These are phyloP conservation scores for Termitomyces sp. DNA, from an alignment of 768 basidiomycete genomes.

Conservation along the genomic window DNA sequence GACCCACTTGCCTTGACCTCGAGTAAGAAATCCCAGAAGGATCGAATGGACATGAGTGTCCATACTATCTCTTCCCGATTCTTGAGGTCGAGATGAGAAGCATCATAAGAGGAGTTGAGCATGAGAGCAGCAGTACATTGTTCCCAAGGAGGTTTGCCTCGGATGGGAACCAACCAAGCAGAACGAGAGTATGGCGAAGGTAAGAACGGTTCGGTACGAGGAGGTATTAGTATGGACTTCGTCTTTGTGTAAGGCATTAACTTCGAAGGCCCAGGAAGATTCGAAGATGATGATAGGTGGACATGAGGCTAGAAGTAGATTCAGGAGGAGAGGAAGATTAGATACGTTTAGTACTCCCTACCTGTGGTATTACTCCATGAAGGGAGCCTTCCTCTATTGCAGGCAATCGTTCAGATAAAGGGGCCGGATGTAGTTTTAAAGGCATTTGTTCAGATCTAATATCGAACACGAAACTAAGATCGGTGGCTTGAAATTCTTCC, in stretches of 20 bases:
- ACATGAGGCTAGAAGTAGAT: constrained; percentile 33
- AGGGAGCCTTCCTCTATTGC: constrained; percentile 32
- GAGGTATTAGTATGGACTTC: constrained; percentile 35
- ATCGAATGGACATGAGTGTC: constrained; percentile 40
- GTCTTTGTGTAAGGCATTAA: constrained; percentile 33
- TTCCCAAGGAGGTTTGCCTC: constrained; percentile 51
- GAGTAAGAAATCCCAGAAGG: constrained; percentile 53
- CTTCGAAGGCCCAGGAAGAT: constrained; percentile 20
- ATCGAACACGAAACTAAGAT: constrained; percentile 22
- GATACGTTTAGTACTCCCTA: constrained; percentile 27
- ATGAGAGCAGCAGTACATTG: constrained; percentile 42
- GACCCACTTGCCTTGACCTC: constrained; percentile 33
- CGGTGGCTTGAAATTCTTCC: constrained; percentile 42
- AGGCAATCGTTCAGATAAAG: not conserved
- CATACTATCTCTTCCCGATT: constrained; percentile 38
- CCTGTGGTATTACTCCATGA: constrained; percentile 43
- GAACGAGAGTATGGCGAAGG: constrained; percentile 36
- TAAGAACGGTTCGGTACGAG: constrained; percentile 24
- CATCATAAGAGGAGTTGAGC: constrained; percentile 27
- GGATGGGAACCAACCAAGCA: constrained; percentile 60
- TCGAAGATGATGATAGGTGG: constrained; percentile 25
- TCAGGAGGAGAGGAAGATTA: constrained; percentile 13
- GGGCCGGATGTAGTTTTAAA: not conserved
- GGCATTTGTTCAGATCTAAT: not conserved
- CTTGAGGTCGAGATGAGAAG: constrained; percentile 18